Evolutionary conservation across 2,329 filamentous ascomycete species (phyloP).

Genomic region (Colletotrichum truncatum): DNA sequence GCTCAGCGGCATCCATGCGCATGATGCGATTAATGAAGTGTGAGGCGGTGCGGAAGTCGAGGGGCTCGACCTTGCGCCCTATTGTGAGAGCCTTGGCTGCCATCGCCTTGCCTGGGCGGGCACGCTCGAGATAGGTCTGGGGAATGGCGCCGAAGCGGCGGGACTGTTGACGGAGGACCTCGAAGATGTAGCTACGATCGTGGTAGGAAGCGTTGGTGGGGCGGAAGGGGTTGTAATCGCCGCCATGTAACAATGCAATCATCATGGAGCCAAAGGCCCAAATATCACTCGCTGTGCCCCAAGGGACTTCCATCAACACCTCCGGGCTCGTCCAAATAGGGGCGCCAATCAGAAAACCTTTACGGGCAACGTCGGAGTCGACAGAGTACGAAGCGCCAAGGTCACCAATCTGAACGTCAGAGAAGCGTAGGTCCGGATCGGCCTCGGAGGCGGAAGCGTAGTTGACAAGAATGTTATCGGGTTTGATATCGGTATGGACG

Average conservation of each 20-base stretch:
- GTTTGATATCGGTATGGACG: slow-evolving; percentile 28
- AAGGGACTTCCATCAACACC: slow-evolving; percentile 27
- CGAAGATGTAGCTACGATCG: slow-evolving; percentile 27
- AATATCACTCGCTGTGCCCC: slow-evolving; percentile 77
- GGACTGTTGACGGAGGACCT: slow-evolving; percentile 27
- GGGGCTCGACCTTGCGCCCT: slow-evolving; percentile 25
- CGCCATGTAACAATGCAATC: slow-evolving; percentile 25
- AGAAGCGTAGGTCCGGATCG: slow-evolving; percentile 25
- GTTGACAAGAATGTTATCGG: slow-evolving; percentile 28
- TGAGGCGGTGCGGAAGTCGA: slow-evolving; percentile 22
- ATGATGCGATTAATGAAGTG: slow-evolving; percentile 30
- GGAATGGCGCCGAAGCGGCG: slow-evolving; percentile 26
- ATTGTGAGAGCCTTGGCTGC: slow-evolving; percentile 22
- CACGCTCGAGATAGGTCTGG: slow-evolving; percentile 24
- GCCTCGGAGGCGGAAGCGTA: slow-evolving; percentile 21
- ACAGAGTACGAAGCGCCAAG: slow-evolving; percentile 23
- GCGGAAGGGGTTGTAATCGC: slow-evolving; percentile 29
- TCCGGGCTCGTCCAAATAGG: slow-evolving; percentile 28
- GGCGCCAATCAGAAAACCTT: slow-evolving; percentile 26
- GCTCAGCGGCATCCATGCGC: slow-evolving; percentile 29
- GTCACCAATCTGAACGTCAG: slow-evolving; percentile 28
- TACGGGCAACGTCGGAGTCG: slow-evolving; percentile 23
- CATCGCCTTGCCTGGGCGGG: slow-evolving; percentile 27
- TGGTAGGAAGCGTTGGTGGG: slow-evolving; percentile 24
- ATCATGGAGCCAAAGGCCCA: slow-evolving; percentile 84